Evolutionary conservation across 2,329 filamentous ascomycete species (phyloP).

Genomic region (Ascocoryne sarcoides): DNA sequence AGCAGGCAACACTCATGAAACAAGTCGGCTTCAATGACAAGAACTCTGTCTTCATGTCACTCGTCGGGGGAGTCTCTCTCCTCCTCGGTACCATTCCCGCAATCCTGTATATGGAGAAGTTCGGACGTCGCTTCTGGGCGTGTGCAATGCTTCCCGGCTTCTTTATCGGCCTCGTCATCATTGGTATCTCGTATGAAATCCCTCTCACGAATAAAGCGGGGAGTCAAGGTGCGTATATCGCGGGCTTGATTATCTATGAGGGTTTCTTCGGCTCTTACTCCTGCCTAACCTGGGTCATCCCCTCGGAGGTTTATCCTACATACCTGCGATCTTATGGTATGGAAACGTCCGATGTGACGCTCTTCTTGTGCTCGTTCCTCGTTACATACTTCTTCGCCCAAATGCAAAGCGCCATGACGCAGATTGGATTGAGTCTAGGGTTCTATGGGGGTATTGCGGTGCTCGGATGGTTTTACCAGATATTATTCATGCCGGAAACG

Average conservation of each 20-base stretch:
- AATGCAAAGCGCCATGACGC: slow-evolving; percentile 61
- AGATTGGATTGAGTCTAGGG: slow-evolving; percentile 56
- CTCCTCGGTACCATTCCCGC: slow-evolving; percentile 60
- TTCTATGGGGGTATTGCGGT: slow-evolving; percentile 69
- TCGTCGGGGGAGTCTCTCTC: slow-evolving; percentile 60
- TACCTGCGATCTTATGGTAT: slow-evolving; percentile 67
- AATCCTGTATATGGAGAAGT: slow-evolving; percentile 63
- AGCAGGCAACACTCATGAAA: slow-evolving; percentile 48
- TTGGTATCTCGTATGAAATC: slow-evolving; percentile 56
- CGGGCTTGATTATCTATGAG: slow-evolving; percentile 61
- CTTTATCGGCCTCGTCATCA: slow-evolving; percentile 59
- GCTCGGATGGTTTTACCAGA: slow-evolving; percentile 62
- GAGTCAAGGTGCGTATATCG: slow-evolving; percentile 53
- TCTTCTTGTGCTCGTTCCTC: slow-evolving; percentile 64
- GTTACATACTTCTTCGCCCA: slow-evolving; percentile 67
- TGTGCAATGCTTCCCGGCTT: slow-evolving; percentile 64
- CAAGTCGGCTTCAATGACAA: slow-evolving; percentile 57
- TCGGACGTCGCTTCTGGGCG: slow-evolving; percentile 67
- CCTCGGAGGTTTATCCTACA: slow-evolving; percentile 63
- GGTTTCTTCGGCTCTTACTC: slow-evolving; percentile 59
- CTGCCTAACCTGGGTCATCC: slow-evolving; percentile 56
- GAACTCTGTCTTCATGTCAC: slow-evolving; percentile 63
- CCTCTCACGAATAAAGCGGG: slow-evolving; percentile 37
- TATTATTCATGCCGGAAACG: slow-evolving; percentile 69
- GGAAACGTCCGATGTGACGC: slow-evolving; percentile 57